phyloP scores from a whole-genome alignment of 2,329 filamentous ascomycete genomes.

The Fusarium equiseti region DNA sequence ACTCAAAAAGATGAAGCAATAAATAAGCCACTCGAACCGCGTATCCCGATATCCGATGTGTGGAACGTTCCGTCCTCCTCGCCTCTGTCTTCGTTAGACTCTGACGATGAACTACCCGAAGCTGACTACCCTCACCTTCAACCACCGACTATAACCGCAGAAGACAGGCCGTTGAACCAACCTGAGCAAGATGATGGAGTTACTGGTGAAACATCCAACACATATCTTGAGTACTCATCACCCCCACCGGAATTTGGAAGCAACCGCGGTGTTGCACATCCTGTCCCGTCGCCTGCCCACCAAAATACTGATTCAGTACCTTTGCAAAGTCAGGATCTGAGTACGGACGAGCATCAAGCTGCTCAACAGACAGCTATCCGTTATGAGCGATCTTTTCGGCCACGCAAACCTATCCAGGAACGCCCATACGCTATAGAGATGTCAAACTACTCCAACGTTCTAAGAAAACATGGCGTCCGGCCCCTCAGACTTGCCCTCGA shows the following conservation, averaged over 20 bases:
- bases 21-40: conserved; percentile 6
- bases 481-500: conserved; percentile 60
- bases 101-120: conserved; percentile 45
- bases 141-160: neutral
- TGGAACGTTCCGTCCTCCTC: conserved; percentile 48
- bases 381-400: conserved; percentile 65
- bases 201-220: conserved; percentile 54
- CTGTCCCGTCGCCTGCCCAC: neutral
- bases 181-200: conserved; percentile 1
- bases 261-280: neutral
- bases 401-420: conserved; percentile 71
- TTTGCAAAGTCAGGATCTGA: conserved; percentile 36
- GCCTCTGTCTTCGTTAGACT: conserved; percentile 52
- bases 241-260: conserved; percentile 45
- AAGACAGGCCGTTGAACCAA: conserved; percentile 7
- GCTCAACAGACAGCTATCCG: conserved; percentile 49
- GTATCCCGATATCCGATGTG: neutral
- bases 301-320: neutral
- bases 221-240: conserved; percentile 54
- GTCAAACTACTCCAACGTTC: conserved; percentile 64
- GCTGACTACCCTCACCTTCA: conserved; percentile 37
- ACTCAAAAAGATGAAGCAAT: conserved; percentile 13
- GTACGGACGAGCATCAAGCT: conserved; percentile 39
- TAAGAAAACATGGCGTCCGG: conserved; percentile 67
- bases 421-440: conserved; percentile 70